These are phyloP conservation scores for Aspergillus amoenus DNA, from an alignment of 2,329 filamentous ascomycete species.

Conservation along the genomic window DNA sequence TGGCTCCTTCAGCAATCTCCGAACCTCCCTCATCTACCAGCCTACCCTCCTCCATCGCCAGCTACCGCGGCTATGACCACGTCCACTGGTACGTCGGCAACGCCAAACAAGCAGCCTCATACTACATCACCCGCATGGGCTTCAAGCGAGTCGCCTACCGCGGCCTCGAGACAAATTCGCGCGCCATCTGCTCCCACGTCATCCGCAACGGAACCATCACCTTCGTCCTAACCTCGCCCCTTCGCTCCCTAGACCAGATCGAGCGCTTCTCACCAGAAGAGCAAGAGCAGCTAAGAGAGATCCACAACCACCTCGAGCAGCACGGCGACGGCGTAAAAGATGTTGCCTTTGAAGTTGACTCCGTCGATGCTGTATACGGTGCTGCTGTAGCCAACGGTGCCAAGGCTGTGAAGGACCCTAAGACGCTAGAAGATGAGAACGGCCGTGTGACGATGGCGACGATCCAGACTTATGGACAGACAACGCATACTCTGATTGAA, in stretches of 20 bases:
- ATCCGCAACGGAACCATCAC: slow-evolving; percentile 44
- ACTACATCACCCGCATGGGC: slow-evolving; percentile 84
- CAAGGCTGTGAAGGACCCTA: slow-evolving; percentile 44
- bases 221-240: slow-evolving; percentile 44
- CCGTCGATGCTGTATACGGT: slow-evolving; percentile 75
- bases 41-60: slow-evolving; percentile 29
- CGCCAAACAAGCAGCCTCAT: slow-evolving; percentile 89
- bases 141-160: slow-evolving; percentile 80
- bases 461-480: slow-evolving; percentile 91
- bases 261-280: slow-evolving; percentile 60
- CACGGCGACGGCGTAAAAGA: slow-evolving; percentile 96
- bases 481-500: slow-evolving; percentile 86
- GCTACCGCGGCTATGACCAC: slow-evolving; percentile 81
- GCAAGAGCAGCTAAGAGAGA: slow-evolving; percentile 64
- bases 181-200: slow-evolving; percentile 79
- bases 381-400: slow-evolving; percentile 62
- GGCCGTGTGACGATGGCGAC: slow-evolving; percentile 73
- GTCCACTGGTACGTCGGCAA: slow-evolving; percentile 97
- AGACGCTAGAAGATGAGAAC: slow-evolving; percentile 60
- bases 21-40: slow-evolving; percentile 20
- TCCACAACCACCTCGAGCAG: slow-evolving; percentile 77
- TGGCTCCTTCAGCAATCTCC: slow-evolving; percentile 35
- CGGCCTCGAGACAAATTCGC: slow-evolving; percentile 83
- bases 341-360: slow-evolving; percentile 91
- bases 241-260: slow-evolving; percentile 63